These are phyloP conservation scores for Aspergillus baeticus DNA, from an alignment of 495 filamentous ascomycete genomes.

Conservation along the genomic window DNA sequence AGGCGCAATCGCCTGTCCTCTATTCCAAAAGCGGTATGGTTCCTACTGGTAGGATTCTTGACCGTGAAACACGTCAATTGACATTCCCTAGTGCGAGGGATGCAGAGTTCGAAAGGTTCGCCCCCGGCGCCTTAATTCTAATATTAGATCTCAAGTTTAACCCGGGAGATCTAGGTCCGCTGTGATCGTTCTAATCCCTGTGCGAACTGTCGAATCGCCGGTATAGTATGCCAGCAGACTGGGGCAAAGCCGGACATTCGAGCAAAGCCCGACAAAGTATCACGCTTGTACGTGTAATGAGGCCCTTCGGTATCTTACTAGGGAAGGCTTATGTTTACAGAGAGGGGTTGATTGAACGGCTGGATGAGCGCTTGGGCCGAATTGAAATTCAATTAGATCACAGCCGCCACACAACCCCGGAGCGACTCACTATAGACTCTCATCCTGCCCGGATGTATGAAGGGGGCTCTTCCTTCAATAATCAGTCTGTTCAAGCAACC, in stretches of 20 bases:
- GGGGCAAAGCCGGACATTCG: conserved; percentile 5
- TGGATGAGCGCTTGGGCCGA: neutral
- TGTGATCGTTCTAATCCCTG: conserved; percentile 6
- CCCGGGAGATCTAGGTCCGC: conserved; percentile 1
- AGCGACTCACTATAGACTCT: neutral
- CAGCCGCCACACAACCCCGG: neutral
- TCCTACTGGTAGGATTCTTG: neutral
- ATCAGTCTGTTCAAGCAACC: conserved; percentile 3
- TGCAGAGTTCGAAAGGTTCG: conserved; percentile 9
- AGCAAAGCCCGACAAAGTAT: neutral
- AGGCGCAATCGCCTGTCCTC: conserved; percentile 6
- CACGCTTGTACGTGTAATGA: neutral
- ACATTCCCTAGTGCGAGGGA: conserved; percentile 5
- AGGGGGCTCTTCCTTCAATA: conserved; percentile 10
- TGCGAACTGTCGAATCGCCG: neutral
- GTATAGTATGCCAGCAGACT: conserved; percentile 3
- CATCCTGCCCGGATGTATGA: neutral
- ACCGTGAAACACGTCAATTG: neutral
- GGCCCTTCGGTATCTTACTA: neutral
- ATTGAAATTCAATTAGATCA: neutral
- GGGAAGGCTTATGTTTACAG: neutral
- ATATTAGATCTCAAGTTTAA: neutral
- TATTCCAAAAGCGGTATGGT: conserved; percentile 9
- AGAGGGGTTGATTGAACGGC: neutral
- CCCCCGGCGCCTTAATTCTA: neutral